Base-by-base conservation (phyloP, 1,284 basidiomycete species). In the Sporisorium sorghi region DNA sequence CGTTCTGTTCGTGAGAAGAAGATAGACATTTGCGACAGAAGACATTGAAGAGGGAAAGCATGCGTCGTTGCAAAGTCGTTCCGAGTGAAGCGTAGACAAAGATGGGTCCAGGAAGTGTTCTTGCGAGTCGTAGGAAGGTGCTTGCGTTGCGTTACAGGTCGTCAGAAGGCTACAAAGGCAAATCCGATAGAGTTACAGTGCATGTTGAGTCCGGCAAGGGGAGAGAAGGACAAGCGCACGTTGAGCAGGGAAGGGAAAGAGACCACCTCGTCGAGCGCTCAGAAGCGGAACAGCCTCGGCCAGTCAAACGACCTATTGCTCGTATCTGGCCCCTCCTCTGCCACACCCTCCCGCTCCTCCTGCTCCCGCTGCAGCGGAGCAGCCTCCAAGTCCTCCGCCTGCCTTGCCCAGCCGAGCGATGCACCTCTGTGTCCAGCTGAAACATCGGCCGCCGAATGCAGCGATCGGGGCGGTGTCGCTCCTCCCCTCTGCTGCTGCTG, bases 211-310 rank as follows among this genome's bases (percentile, higher is more conserved):
- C n/a, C n/a, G n/a, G n/a, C n/a, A n/a, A n/a, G n/a, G n/a, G n/a
- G n/a, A n/a, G n/a, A n/a, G n/a, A n/a, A n/a, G n/a, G n/a, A n/a
- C n/a, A n/a, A n/a, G n/a, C n/a, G n/a, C n/a, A n/a, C 30, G 30
- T 32, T 11, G 30, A 32, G 11, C 30, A 32, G 30, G 5, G 30
- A 32, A 32, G 11, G 30, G 33, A 24, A 14, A 43, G 21, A 5
- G 23, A 44, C 24, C 23, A 44, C 12, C n/a, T n/a, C n/a, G n/a
- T n/a, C n/a, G n/a, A n/a, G n/a, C n/a, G 23, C 23, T 53, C 28
- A 69, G 71, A 74, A 70, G 39, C 58, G 61, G 5, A 74, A 53
- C 43, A 74, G 69, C 47, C 66, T 74, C 15, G 66, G 66, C 67
- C 62, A 66, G 24, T 58, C 71, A 44, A 61, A 69, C 4, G 65